Evolutionary conservation across 73 alveolate genomes (phyloP), one percentile per base, ranked within the genome.

Genomic region (Diophrys appendiculata): DNA sequence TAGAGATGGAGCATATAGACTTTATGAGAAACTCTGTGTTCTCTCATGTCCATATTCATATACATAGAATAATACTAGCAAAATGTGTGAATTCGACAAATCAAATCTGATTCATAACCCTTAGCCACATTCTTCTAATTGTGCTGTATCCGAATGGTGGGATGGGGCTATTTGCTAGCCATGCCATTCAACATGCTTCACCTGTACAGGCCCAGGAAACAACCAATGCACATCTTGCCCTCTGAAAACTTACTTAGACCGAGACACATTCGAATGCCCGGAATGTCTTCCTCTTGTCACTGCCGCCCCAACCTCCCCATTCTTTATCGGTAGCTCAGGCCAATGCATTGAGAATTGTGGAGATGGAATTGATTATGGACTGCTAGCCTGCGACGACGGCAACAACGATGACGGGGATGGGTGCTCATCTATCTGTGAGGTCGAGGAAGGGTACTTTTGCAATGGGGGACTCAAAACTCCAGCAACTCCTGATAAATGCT

Each of bases 371-470:
- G 68, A 79, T 68, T 69, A 69, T 28, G 81, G 81, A 1, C 27
- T 75, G 29, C 77, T 75, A 33, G 72, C 55, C n/a, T 88, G 95
- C 43, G 95, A 83, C 52, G 95, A 88, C 77, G 91, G 89, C 32
- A 88, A 88, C 56, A 18, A 31, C 0, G 35, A 68, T 3, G 80
- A 83, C 83, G 95, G 92, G 18, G 91, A 88, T 83, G 95, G 91
- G 24, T 82, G 91, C 54, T 73, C 80, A 27, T 35, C 83, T 14
- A 69, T 76, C 26, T 88, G 95, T 52, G 24, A 70, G 55, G 78
- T 88, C 1, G 95, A 88, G 52, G 56, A 33, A 13, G 96, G 96
- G 11, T 89, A 79, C 80, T 55, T n/a, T 32, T 89, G 96, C 34
- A 27, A 53, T 11, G 72, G 88, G 43, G 88, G 60, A 43, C 60